Evolutionary conservation across 768 basidiomycete species (phyloP), one percentile per base, ranked within the genome.

Genomic region (Clitopilus passeckerianus): DNA sequence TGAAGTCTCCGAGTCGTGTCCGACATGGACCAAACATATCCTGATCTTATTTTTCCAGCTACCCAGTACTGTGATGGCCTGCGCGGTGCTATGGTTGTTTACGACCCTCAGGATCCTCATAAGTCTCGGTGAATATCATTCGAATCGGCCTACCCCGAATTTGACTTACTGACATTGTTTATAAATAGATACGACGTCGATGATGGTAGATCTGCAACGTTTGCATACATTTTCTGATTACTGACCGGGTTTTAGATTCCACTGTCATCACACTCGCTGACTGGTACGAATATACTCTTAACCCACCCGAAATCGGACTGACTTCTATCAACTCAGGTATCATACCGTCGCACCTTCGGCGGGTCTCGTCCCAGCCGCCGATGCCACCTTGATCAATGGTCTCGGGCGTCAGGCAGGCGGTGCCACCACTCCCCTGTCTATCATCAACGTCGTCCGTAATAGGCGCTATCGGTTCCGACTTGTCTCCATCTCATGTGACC

Each of bases 71-170:
- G 62, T 34, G 62, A 63, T 54, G 62, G 80, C 3, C 71, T 81
- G 54, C 70, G 80, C 35, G 80, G 80, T 1, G 69, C 75, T 5
- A 41, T 77, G 23, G 65, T 79, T 24, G 63, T 78, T 6, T 76
- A 68, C 10, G 75, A 75, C 58, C 72, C 71, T 6, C 59, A 69
- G 22, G n/a, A 59, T 62, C 77, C 64, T 20, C 64, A 70, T 53
- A 64, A 59, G 27, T 50, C 18, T 10, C 16, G 46, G 46, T 50
- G 20, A 50, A 18, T 10, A 50, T 50, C 22, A 20, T 44, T 33
- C 43, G 62, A 58, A 72, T 16, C 20, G 37, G 6, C 1, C 9
- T 15, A 56, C 43, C 20, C 35, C 43, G 27, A 30, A 22, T 34
- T 14, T 16, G 6, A 12, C 12, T 22, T 14, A 22, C n/a, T 22